phyloP scores from a whole-genome alignment of 1,139 yeast genomes.

The Pneumocystis murina region DNA sequence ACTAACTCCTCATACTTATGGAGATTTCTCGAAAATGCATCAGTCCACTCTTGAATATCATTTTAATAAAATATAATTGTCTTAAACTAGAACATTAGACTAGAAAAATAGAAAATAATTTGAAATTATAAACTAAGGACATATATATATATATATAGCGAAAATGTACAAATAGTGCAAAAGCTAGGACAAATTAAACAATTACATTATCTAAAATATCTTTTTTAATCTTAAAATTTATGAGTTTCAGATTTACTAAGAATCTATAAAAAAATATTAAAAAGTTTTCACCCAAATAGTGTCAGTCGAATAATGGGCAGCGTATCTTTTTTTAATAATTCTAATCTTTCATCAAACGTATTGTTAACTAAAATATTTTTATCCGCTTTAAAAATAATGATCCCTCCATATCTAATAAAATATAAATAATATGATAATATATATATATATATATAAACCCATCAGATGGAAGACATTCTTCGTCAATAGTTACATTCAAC shows the following conservation, averaged over 20 bases:
- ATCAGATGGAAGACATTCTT: conserved; percentile 39
- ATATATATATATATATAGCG: not conserved
- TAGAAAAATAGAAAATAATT: not conserved
- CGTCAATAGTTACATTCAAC: conserved; percentile 34
- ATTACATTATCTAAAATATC: not conserved
- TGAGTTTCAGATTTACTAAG: conserved; percentile 40
- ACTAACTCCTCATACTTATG: not conserved
- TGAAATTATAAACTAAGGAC: not conserved
- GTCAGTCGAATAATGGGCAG: conserved; percentile 87
- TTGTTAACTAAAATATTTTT: conserved; percentile 84
- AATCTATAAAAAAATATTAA: not conserved
- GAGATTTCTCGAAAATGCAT: not conserved
- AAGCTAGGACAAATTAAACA: not conserved
- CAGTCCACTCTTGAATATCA: not conserved
- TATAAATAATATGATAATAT: not conserved
- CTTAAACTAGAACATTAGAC: not conserved
- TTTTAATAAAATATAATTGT: not conserved
- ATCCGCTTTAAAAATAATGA: conserved; percentile 46
- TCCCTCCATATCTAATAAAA: conserved; percentile 56
- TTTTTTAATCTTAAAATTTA: conserved; percentile 69
- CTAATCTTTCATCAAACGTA: conserved; percentile 86
- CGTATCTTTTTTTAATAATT: conserved; percentile 65
- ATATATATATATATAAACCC: conserved; percentile 26
- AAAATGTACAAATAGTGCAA: not conserved
- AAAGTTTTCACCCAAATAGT: conserved; percentile 45